These are phyloP conservation scores for Zygotorulaspora florentina DNA, from an alignment of 805 yeast species.

Conservation along the genomic window DNA sequence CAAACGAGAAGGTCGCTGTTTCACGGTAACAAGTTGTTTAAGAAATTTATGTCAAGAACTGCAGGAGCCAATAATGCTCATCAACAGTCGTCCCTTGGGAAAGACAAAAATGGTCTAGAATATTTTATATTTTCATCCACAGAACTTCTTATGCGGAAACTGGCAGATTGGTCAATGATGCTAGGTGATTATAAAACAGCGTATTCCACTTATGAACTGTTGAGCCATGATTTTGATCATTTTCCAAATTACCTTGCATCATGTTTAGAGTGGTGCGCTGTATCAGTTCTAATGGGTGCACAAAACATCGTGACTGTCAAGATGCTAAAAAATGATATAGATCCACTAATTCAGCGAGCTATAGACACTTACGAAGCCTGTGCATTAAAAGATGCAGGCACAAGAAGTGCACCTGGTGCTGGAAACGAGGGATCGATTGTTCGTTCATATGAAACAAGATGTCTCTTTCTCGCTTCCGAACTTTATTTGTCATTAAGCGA, in stretches of 20 bases:
- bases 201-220: constrained; percentile 73
- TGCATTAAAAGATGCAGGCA: constrained; percentile 36
- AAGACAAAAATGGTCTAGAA: constrained; percentile 50
- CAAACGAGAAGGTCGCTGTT: constrained; percentile 71
- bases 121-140: constrained; percentile 58
- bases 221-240: constrained; percentile 69
- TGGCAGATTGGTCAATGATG: constrained; percentile 92
- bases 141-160: constrained; percentile 70
- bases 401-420: constrained; percentile 42
- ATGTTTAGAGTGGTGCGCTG: constrained; percentile 82
- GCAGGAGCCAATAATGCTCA: constrained; percentile 17
- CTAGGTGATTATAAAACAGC: constrained; percentile 85
- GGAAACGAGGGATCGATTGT: constrained; percentile 35
- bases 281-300: constrained; percentile 60
- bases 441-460: constrained; percentile 62
- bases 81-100: constrained; percentile 25
- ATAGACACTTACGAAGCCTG: constrained; percentile 36
- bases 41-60: constrained; percentile 33
- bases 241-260: constrained; percentile 53
- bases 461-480: constrained; percentile 65
- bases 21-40: constrained; percentile 62
- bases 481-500: constrained; percentile 47
- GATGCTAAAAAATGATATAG: constrained; percentile 42
- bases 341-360: constrained; percentile 36
- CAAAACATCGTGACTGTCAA: constrained; percentile 40